Base-by-base conservation (phyloP, 23 red algal genomes). In the Gracilaria gracilis region DNA sequence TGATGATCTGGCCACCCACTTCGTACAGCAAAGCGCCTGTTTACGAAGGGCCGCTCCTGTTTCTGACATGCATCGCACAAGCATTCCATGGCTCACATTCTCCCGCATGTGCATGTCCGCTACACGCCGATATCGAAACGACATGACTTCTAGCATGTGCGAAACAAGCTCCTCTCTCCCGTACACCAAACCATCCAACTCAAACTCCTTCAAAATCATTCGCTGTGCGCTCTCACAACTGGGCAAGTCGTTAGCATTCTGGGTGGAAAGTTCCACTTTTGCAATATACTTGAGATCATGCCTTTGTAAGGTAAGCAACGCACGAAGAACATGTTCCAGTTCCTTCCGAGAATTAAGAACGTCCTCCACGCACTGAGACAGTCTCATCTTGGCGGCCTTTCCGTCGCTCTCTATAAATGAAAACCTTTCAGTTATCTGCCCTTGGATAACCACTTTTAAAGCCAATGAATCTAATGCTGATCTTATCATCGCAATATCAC, bases 41-140 rank as follows among this genome's bases (percentile, higher is more conserved):
- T 77, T 28, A 4, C 38, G 38, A 77, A 77, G 20, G 1, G 72
- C 72, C 17, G 38, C 21, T 51, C 34, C 72, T 11, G 72, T 21
- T 31, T 49, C 72, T 19, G 72, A 77, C 34, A 77, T 77, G 39
- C 72, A 77, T 77, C 46, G 40, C 11, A 77, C 38, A 3, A 77
- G 50, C 38, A 77, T 77, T 21, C 72, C 72, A 77, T 77, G 72
- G 72, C 72, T 77, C 72, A 77, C 72, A 51, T 77, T 77, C 72
- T 50, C 72, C 23, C 72, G 38, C 72, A 77, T 29, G 40, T 51
- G 72, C 72, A 77, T 49, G 46, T 77, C 72, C 8, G 72, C 72
- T 23, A 77, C 46, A 0, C 72, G 40, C 17, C 25, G 72, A 51
- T 44, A 77, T 50, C 72, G 72, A 46, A 25, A 77, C 23, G 72